A percentile compares a stretch with the other conserved stretches of the same genome.
Conservation (phyloP, 1,284 basidiomycete species). For the Apiotrichum brassicae region DNA sequence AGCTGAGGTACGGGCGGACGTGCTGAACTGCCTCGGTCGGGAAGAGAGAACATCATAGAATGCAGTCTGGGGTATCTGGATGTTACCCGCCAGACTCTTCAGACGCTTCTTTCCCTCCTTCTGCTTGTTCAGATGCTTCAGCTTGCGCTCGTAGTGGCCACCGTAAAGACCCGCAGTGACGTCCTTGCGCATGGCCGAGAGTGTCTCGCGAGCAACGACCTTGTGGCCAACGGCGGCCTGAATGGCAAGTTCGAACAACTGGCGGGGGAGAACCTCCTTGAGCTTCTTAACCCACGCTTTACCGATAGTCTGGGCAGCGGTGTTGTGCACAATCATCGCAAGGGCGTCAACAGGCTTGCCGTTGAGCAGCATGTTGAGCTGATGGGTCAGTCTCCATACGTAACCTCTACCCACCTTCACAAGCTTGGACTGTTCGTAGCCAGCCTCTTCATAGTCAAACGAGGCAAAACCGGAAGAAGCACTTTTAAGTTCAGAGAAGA, state of each 20-base stretch:
- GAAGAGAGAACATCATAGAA: conserved; percentile 77
- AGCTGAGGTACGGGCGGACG: conserved; percentile 6
- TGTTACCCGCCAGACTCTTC: conserved; percentile 70
- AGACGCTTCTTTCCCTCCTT: conserved; percentile 82
- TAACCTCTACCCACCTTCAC: conserved; percentile 51
- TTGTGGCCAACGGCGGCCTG: conserved; percentile 72
- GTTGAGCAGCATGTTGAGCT: conserved; percentile 82
- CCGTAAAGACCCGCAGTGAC: conserved; percentile 93
- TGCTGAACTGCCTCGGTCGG: conserved; percentile 27
- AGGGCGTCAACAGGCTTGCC: conserved; percentile 81
- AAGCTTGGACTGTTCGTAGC: conserved; percentile 70
- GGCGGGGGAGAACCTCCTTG: conserved; percentile 82
- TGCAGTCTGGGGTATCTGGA: conserved; percentile 83
- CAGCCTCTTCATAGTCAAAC: conserved; percentile 90
- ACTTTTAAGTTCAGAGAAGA: conserved; percentile 83
- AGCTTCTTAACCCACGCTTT: conserved; percentile 82
- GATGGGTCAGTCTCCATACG: background rate
- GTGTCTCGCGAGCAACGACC: conserved; percentile 78
- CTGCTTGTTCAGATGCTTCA: conserved; percentile 87
- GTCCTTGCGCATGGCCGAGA: conserved; percentile 83
- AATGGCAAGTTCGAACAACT: conserved; percentile 89
- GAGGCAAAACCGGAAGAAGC: conserved; percentile 81
- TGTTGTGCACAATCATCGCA: conserved; percentile 73
- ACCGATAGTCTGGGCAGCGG: conserved; percentile 64
- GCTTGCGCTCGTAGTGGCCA: conserved; percentile 84